Evolutionary conservation across 2,329 filamentous ascomycete genomes (phyloP).

Genomic region (Endoconidiophora polonica): DNA sequence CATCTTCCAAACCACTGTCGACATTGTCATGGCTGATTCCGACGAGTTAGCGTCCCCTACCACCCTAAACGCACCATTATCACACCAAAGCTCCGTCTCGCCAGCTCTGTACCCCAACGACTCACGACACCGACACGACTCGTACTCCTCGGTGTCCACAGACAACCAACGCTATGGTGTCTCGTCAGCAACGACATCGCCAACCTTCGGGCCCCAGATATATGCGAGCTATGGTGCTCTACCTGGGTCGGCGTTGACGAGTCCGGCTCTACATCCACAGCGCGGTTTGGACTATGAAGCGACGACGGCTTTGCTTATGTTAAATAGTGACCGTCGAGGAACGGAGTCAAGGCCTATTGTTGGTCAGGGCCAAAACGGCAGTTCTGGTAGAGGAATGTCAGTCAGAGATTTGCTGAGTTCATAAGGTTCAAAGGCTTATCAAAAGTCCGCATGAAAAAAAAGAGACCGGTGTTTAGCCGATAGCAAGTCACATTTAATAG

Average conservation of each 20-base stretch:
- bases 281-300: conserved; percentile 56
- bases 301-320: conserved; percentile 72
- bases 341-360: conserved; percentile 26
- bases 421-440: not conserved
- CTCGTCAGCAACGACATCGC: conserved; percentile 35
- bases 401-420: conserved; percentile 35
- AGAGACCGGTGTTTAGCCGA: too few species aligned
- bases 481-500: too few species aligned
- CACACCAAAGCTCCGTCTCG: conserved; percentile 33
- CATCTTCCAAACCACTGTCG: conserved; percentile 26
- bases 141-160: conserved; percentile 36
- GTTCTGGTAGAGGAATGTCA: conserved; percentile 31
- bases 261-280: conserved; percentile 38
- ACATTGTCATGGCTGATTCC: conserved; percentile 44
- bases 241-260: conserved; percentile 38
- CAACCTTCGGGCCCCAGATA: conserved; percentile 38
- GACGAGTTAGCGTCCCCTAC: conserved; percentile 25
- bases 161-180: conserved; percentile 35
- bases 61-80: conserved; percentile 30
- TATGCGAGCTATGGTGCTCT: conserved; percentile 24
- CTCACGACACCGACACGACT: conserved; percentile 29
- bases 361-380: conserved; percentile 26
- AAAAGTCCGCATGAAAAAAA: too few species aligned
- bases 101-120: conserved; percentile 34
- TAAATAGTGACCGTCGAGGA: conserved; percentile 59